Base-by-base conservation (phyloP, 2,329 filamentous ascomycete species). In the Neonectria faginata region DNA sequence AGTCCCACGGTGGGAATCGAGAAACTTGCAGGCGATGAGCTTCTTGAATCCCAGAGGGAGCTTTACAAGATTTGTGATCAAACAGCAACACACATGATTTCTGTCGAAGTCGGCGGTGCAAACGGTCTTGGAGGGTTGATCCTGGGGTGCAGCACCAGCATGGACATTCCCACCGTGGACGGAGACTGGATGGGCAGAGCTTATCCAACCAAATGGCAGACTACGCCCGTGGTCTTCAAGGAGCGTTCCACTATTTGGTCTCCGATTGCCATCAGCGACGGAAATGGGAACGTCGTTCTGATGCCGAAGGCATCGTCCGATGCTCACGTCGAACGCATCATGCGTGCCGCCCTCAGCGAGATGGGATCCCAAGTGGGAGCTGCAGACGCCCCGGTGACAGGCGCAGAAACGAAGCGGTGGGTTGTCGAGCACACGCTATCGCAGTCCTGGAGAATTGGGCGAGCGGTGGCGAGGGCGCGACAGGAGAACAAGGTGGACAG, bases 31-130 rank as follows among this genome's bases (percentile, higher is more conserved):
- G 86, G 85, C 12, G 83, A 88, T 68, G 87, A 90, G 73, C 82
- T 86, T 70, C 77, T 83, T 44, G 76, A 86, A 53, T 79, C 84
- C 2, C 84, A 86, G 63, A 68, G 71, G 1, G 86, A 86, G 70
- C 78, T 90, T 11, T 87, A 85, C 75, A 83, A 84, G 52, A 82
- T 84, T 29, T 79, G 84, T 52, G 77, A 80, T 41, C 73, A 76
- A 16, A 73, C 74, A 1, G 82, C 86, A 22, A 85, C 88, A 20
- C 85, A 87, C 41, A 85, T 90, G 65, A 86, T 91, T 65, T 83
- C 86, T 1, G 75, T 90, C 11, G 89, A 91, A 70, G 89, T 91
- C 58, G 89, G 89, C n/a, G 89, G 89, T 7, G 84, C 84, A 5
- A 91, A 91, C 67, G 88, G 89, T 0, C 78, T 90, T 9, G 84